Base-by-base conservation (phyloP, 1,284 basidiomycete genomes). In the Marasmius sp. region DNA sequence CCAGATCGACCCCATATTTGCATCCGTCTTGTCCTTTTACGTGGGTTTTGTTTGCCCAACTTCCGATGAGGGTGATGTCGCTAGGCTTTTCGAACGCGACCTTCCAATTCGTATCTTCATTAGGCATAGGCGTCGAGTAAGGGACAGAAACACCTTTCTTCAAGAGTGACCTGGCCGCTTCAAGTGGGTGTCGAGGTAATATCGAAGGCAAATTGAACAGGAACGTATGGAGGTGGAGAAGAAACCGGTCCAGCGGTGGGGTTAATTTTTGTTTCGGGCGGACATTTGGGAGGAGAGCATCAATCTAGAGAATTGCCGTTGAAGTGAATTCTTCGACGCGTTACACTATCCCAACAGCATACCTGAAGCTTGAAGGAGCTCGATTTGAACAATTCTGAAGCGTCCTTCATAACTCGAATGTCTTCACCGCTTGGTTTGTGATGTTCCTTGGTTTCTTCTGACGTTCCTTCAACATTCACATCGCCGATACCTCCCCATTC, bases 281-380 rank as follows among this genome's bases (percentile, higher is more conserved):
- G 33, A 95, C 79, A 66, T 90, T 89, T 5, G 92, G 89, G 10
- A 97, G 79, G 8, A 97, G 79, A 0, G 86, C 85, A 65, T 94
- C 92, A 64, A 96, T 89, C 91, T 93, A 69, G 34, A 41, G 34
- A n/a, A 50, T 27, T 18, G 48, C 20, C 6, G 10, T 10, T 53
- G n/a, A 47, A 38, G 49, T 52, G 16, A 12, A 7, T 37, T 36
- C 54, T 22, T 49, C 10, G 37, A 36, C 47, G 16, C 6, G 57
- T 20, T 22, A 55, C 16, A 8, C 11, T 16, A n/a, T 47, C 45
- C 16, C n/a, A 39, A 68, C 27, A 3, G 38, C 79, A 45, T 58
- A 90, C 91, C 80, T 94, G 90, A 8, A 95, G 80, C 72, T 93
- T 94, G 79, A 97, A 94, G 1, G 94, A 85, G 59, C 85, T 92